Base-by-base conservation (phyloP, 129 eudicot genomes). In the Pseudognaphalium luteoalbum region DNA sequence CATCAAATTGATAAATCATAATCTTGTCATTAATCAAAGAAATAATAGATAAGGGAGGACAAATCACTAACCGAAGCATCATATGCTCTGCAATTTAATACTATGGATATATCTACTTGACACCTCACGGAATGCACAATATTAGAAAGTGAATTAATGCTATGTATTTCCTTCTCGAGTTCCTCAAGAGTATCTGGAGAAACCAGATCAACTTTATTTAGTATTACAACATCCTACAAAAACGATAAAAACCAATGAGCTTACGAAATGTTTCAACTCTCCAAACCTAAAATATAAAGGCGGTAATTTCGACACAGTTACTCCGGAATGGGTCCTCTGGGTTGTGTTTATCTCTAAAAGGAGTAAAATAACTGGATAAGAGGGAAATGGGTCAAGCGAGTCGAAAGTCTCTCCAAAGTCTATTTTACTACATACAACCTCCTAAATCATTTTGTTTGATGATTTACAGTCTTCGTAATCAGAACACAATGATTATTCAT, bases 171-270 rank as follows among this genome's bases (percentile, higher is more conserved):
- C 79, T 87, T 81, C 87, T 90, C 93, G 71, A 90, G 88, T 70
- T 87, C 91, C 78, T 87, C 91, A 69, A 88, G 35, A 72, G 52
- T 74, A 81, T 85, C 91, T 65, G 86, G 77, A 78, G 92, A 81
- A 64, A 88, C 88, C 79, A 90, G 86, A 87, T 93, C 97, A 79
- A 85, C 80, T 83, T 93, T 93, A 79, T 93, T 93, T 70, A 93
- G 93, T 83, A 93, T 86, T 41, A 93, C 84, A 83, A 93, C 88
- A 87, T 93, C 98, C 98, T 93, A 78, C 83, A 82, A 76, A 63
- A 75, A 79, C 3, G 35, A 73, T 61, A 64, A 61, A 76, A 65
- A 41, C 25, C 44, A 74, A 59, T 52, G 47, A 81, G 35, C 62
- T 6, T n/a, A 57, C 9, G 62, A 57, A n/a, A 57, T 57, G 62